phyloP scores from a whole-genome alignment of 768 basidiomycete species.

The Boletus barrowsii region DNA sequence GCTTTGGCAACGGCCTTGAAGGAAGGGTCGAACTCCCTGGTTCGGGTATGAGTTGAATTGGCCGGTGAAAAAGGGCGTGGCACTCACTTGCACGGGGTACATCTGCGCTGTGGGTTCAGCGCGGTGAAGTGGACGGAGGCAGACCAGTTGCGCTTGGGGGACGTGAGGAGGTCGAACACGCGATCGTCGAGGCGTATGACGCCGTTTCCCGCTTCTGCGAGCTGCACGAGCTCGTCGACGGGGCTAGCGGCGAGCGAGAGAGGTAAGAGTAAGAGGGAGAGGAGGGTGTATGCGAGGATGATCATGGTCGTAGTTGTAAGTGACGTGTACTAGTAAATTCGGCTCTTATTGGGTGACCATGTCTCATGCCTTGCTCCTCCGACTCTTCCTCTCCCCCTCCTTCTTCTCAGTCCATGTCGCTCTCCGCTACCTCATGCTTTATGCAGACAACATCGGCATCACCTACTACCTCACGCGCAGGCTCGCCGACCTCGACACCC shows the following conservation, averaged over 20 bases:
- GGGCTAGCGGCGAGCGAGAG: conserved; percentile 30
- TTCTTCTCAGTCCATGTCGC: conserved; percentile 96
- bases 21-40: conserved; percentile 81
- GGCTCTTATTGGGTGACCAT: neutral
- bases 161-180: conserved; percentile 74
- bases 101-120: conserved; percentile 73
- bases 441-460: conserved; percentile 87
- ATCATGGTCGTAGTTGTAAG: conserved; percentile 2
- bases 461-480: conserved; percentile 85
- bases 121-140: conserved; percentile 90
- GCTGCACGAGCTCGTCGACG: conserved; percentile 59
- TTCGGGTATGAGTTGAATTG: neutral
- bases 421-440: conserved; percentile 77
- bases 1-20: conserved; percentile 80
- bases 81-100: conserved; percentile 88
- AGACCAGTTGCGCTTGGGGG: conserved; percentile 80
- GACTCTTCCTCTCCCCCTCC: conserved; percentile 86
- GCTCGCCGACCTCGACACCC: conserved; percentile 61
- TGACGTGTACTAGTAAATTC: no score
- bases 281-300: conserved; percentile 28
- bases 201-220: conserved; percentile 73
- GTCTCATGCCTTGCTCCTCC: conserved; percentile 84
- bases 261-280: conserved; percentile 31
- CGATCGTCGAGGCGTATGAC: conserved; percentile 76
- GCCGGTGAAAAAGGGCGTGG: neutral